phyloP scores from a whole-genome alignment of 495 filamentous ascomycete genomes.

The Hyaloscypha finlandica region DNA sequence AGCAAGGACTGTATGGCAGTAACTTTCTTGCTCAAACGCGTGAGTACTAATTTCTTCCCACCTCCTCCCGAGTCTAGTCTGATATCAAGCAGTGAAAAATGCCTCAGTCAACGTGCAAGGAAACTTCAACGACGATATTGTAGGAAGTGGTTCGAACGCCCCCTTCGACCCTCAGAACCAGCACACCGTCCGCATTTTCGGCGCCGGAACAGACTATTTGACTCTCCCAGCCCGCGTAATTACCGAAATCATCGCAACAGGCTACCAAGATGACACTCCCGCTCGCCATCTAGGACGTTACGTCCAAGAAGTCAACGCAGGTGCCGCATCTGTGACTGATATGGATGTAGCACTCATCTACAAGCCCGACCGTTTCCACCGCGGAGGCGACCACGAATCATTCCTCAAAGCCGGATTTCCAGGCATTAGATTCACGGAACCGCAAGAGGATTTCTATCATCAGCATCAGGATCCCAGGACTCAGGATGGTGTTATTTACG shows the following conservation, averaged over 20 bases:
- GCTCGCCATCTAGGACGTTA: constrained; percentile 52
- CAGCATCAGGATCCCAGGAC: constrained; percentile 54
- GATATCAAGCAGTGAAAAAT: constrained; percentile 4
- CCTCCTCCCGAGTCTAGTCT: not conserved
- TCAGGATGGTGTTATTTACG: constrained; percentile 46
- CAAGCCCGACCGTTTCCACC: constrained; percentile 50
- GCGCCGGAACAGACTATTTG: constrained; percentile 42
- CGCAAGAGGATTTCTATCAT: constrained; percentile 52
- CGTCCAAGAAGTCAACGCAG: constrained; percentile 51
- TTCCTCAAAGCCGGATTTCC: constrained; percentile 51
- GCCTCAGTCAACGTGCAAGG: constrained; percentile 45
- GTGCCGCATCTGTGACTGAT: constrained; percentile 39
- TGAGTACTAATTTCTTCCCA: not conserved
- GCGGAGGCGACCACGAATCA: constrained; percentile 53
- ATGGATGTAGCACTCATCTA: constrained; percentile 50
- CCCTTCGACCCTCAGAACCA: constrained; percentile 40
- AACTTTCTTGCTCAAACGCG: constrained; percentile 48
- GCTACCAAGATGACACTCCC: constrained; percentile 54
- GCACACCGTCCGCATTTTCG: constrained; percentile 51
- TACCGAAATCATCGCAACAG: constrained; percentile 45
- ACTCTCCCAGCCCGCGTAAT: constrained; percentile 9
- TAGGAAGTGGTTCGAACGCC: constrained; percentile 43
- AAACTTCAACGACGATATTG: constrained; percentile 55
- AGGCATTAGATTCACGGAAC: constrained; percentile 53
- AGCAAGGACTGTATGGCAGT: constrained; percentile 52